phyloP scores from a whole-genome alignment of 345 rosid genomes.

The Populus alba region DNA sequence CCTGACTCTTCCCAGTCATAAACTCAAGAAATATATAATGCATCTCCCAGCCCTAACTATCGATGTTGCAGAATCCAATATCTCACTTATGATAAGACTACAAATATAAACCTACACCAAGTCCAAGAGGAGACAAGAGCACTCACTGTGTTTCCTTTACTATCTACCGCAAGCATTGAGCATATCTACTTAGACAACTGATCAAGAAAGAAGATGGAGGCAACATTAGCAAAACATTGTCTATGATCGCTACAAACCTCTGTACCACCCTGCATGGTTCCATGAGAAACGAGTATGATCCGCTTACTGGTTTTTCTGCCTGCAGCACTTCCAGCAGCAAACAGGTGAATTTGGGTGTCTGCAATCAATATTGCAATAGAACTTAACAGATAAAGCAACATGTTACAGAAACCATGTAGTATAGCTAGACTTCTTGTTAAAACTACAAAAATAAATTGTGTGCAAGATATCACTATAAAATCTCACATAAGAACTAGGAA shows the following conservation, averaged over 20 bases:
- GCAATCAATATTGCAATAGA: slow-evolving; percentile 39
- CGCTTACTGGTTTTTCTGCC: slow-evolving; percentile 73
- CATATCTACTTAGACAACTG: neutral
- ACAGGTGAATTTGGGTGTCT: slow-evolving; percentile 88
- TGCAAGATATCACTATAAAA: neutral
- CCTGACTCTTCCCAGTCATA: too few relatives aligned
- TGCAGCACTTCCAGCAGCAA: slow-evolving; percentile 56
- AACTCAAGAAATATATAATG: too few relatives aligned
- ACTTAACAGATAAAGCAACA: slow-evolving; percentile 13
- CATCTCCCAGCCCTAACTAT: too few relatives aligned
- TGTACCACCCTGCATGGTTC: slow-evolving; percentile 41
- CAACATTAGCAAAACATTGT: neutral
- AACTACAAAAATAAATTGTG: neutral
- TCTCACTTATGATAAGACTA: too few relatives aligned
- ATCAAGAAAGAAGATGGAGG: neutral
- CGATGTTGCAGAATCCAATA: too few relatives aligned
- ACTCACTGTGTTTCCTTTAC: neutral
- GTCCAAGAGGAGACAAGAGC: too few relatives aligned
- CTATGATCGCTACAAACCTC: slow-evolving; percentile 39
- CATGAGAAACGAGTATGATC: slow-evolving; percentile 83
- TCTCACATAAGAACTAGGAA: too few relatives aligned
- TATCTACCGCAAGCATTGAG: neutral
- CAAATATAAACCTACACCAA: too few relatives aligned
- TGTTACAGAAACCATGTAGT: neutral
- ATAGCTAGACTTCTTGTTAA: neutral